Base-by-base conservation (phyloP, 2,329 filamentous ascomycete species). In the Xylaria sp. region DNA sequence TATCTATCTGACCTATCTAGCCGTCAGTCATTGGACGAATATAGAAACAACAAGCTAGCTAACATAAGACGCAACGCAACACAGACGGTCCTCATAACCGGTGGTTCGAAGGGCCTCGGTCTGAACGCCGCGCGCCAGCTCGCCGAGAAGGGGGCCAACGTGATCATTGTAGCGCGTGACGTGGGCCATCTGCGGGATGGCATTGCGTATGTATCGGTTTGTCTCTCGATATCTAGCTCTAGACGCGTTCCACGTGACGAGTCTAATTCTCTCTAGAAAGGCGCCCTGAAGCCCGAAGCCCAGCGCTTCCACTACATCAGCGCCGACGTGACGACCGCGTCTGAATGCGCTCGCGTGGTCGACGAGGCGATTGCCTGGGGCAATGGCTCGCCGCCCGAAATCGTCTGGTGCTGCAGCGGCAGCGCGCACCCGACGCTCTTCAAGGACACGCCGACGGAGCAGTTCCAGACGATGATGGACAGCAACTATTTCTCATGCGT, bases 71-170 rank as follows among this genome's bases (percentile, higher is more conserved):
- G n/a, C 51, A 92, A 36, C 11, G 7, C 34, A 36, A 36, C 24
- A 27, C 24, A 27, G 89, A 92, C 90, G 2, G 85, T 91, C 17
- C 78, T 93, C 57, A 84, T 93, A 61, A 93, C 91, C 0, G 91
- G 91, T 56, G 90, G 87, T 51, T 93, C 90, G 1, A 88, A 91
- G 74, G 91, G 91, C 61, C 89, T 92, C 84, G 91, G 91, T 45
- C 85, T 85, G 72, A 85, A 85, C 45, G 82, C 89, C 24, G 90
- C 86, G 1, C 83, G 85, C 57, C 82, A 91, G 51, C 83, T 93
- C 19, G 84, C 90, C 3, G 81, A 83, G 48, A 90, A 89, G 78
- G 91, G 91, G 56, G 90, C 90, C 27, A 89, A 90, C 75, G 81
- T 93, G 54, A 85, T 91, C 39, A 88, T 93, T 70, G 88, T 92